Base-by-base conservation (phyloP, 2,329 filamentous ascomycete genomes). In the Fusarium sp. region DNA sequence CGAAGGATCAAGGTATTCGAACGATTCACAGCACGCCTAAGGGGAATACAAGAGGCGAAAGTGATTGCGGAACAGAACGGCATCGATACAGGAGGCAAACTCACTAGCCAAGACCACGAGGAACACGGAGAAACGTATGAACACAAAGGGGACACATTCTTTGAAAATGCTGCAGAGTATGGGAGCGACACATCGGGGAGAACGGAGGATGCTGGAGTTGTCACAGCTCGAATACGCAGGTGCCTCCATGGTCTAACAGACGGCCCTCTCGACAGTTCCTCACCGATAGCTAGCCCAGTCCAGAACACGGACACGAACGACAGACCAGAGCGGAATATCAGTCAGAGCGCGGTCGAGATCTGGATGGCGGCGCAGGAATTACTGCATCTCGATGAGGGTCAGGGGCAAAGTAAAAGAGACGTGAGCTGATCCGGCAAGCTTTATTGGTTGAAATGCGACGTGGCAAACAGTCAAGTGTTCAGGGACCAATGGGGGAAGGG, bases 1-100 rank as follows among this genome's bases (percentile, higher is more conserved):
- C 81, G 78, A 63, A 81, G 84, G 49, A 74, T 89, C 18, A 79
- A 81, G 6, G 81, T 84, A 24, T 82, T 86, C 61, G 81, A 87
- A 72, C 76, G 78, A 40, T 83, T 85, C 61, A 80, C 79, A 5
- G 63, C 74, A 15, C 75, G 76, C 24, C 40, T 83, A 33, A 75
- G 75, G 46, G 76, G 70, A 3, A 78, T 81, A 51, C 74, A 72
- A n/a, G 74, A 74, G 39, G 67, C 70, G 3, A 63, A 56, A 28
- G 51, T 26, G 6, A 58, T 39, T 9, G 42, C 45, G 24, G 54
- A 70, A 8, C 10, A 45, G 7, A 55, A 45, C n/a, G 10, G 36
- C 4, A 7, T 4, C 17, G 20, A n/a, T 2, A 5, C 43, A n/a
- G 34, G n/a, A 22, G 11, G 17, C 15, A 39, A 10, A 5, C 17